Evolutionary conservation across 169 alveolate species (phyloP).

Genomic region (Cardiosporidium cionae): DNA sequence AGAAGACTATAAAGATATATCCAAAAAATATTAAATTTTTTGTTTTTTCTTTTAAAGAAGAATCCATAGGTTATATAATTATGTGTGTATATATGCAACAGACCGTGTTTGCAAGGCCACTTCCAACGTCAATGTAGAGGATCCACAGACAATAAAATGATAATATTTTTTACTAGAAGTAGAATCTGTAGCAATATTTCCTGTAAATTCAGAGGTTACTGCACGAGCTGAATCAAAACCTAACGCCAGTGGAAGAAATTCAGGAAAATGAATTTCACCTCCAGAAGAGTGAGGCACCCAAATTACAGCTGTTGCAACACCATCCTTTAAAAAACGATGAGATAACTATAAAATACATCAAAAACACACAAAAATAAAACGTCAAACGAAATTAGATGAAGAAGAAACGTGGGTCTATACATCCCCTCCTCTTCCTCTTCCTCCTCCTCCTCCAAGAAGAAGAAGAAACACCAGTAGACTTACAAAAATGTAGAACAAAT

Average conservation of each 20-base stretch:
- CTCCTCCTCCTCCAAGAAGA: no score
- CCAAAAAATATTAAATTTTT: no score
- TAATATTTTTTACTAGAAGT: slow-evolving; percentile 66
- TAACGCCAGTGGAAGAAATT: slow-evolving; percentile 64
- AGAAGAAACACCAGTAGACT: not conserved
- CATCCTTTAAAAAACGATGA: slow-evolving; percentile 59
- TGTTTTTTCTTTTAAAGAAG: no score
- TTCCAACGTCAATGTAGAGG: slow-evolving; percentile 72
- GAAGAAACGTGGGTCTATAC: no score
- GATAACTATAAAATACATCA: slow-evolving; percentile 37
- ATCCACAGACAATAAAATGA: slow-evolving; percentile 71
- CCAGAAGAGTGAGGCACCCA: slow-evolving; percentile 74
- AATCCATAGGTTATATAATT: no score
- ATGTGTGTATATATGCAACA: no score
- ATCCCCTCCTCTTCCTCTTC: no score
- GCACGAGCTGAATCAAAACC: slow-evolving; percentile 73
- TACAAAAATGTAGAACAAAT: not conserved
- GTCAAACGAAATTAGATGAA: not conserved
- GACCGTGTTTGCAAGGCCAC: slow-evolving; percentile 60
- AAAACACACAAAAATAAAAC: not conserved
- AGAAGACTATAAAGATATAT: no score
- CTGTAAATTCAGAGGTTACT: slow-evolving; percentile 65
- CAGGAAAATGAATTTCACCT: slow-evolving; percentile 62
- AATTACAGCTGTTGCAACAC: slow-evolving; percentile 46
- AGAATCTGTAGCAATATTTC: slow-evolving; percentile 68